These are phyloP conservation scores for Asterophora lycoperdoides DNA, from an alignment of 768 basidiomycete genomes.

Conservation along the genomic window DNA sequence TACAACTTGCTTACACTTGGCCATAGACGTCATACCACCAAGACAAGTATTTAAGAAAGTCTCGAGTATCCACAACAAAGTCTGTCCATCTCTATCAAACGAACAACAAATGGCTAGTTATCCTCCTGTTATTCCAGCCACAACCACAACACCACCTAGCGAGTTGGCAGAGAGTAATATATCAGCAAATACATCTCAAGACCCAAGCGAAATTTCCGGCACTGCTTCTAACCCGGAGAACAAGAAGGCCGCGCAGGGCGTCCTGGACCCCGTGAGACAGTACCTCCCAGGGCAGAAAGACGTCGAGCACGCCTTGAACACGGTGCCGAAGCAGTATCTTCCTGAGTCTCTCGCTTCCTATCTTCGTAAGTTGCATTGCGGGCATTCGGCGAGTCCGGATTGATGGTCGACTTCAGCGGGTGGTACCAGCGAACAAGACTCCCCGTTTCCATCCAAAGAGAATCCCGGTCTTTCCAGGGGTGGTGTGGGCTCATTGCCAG, in stretches of 20 bases:
- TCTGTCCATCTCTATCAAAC: background rate
- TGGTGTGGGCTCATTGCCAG: conserved; percentile 49
- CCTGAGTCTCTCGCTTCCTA: conserved; percentile 6
- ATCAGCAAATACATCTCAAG: background rate
- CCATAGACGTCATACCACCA: background rate
- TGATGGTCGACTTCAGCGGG: background rate
- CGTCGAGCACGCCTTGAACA: conserved; percentile 4
- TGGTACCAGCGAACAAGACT: background rate
- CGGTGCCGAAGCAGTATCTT: conserved; percentile 11
- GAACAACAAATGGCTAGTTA: background rate
- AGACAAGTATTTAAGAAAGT: conserved; percentile 1
- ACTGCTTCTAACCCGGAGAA: background rate
- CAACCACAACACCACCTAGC: background rate
- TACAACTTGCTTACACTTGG: background rate
- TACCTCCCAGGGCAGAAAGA: background rate
- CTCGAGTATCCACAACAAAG: background rate
- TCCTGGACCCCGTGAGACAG: background rate
- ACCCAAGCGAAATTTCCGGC: background rate
- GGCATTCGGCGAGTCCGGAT: background rate
- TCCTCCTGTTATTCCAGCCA: background rate
- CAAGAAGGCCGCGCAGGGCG: background rate
- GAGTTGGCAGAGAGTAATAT: background rate
- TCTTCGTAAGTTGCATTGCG: background rate
- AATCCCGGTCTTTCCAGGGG: conserved; percentile 18
- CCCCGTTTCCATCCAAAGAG: conserved; percentile 5